Evolutionary conservation across 2,329 filamentous ascomycete species (phyloP).

Genomic region (Monilinia vaccinii-corymbosi): DNA sequence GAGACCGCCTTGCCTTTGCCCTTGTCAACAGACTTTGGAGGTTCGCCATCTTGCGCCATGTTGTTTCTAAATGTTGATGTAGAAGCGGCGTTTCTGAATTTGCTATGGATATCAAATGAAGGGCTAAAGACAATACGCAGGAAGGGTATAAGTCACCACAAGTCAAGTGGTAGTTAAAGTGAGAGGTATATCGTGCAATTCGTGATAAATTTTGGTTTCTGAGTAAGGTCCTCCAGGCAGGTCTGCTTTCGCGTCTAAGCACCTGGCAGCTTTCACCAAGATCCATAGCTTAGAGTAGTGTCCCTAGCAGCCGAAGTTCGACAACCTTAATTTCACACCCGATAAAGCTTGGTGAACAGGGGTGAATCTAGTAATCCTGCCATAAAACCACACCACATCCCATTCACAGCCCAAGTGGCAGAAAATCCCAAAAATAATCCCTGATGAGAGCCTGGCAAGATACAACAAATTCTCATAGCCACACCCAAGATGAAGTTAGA

Average conservation of each 20-base stretch:
- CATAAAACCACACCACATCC: not conserved
- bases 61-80: conserved; percentile 29
- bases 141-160: not conserved
- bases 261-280: conserved; percentile 12
- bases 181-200: conserved; percentile 25
- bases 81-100: conserved; percentile 6
- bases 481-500: conserved; percentile 73
- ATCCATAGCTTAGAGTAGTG: conserved; percentile 10
- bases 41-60: conserved; percentile 93
- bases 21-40: conserved; percentile 79
- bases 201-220: conserved; percentile 19
- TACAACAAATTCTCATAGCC: not conserved
- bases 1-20: conserved; percentile 83
- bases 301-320: conserved; percentile 4
- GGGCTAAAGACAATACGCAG: conserved; percentile 5
- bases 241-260: conserved; percentile 13
- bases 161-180: conserved; percentile 8
- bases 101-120: not conserved
- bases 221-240: conserved; percentile 13
- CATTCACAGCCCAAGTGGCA: conserved; percentile 1
- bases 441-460: no score
- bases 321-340: conserved; percentile 7
- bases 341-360: no score
- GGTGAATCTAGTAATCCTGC: not conserved
- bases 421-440: conserved; percentile 4